These are phyloP conservation scores for Colletotrichum liriopes DNA, from an alignment of 2,329 filamentous ascomycete genomes.

Conservation along the genomic window DNA sequence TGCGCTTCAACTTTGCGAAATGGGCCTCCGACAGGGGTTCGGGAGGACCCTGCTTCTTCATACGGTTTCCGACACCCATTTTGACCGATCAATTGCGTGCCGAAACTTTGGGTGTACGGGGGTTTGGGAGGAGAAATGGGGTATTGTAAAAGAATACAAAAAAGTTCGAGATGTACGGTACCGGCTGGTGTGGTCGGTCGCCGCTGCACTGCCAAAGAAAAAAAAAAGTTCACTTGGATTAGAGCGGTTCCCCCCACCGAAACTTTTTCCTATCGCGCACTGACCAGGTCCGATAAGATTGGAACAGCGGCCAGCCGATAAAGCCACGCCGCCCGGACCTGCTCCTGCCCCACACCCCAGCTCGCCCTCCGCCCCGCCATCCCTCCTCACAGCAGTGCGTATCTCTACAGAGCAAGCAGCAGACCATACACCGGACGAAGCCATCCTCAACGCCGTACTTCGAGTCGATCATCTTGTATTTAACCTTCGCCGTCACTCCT, in stretches of 20 bases:
- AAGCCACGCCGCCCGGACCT: constrained; percentile 37
- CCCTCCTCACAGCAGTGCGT: constrained; percentile 27
- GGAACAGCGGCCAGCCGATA: constrained; percentile 1
- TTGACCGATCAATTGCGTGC: constrained; percentile 52
- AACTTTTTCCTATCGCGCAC: constrained; percentile 55
- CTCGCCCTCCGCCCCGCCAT: constrained; percentile 35
- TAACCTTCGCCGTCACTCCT: background rate
- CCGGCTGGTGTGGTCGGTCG: constrained; percentile 20
- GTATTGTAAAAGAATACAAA: constrained; percentile 26
- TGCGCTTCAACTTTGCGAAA: constrained; percentile 87
- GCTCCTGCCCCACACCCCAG: constrained; percentile 37
- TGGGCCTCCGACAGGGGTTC: constrained; percentile 85
- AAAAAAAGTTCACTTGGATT: constrained; percentile 41
- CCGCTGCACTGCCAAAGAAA: constrained; percentile 31
- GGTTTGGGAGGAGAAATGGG: constrained; percentile 27
- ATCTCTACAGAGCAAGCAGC: constrained; percentile 23
- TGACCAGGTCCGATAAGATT: constrained; percentile 35
- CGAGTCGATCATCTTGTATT: constrained; percentile 7
- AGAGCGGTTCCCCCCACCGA: constrained; percentile 52
- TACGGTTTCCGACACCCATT: constrained; percentile 93
- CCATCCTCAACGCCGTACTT: constrained; percentile 17
- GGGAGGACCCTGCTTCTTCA: constrained; percentile 95
- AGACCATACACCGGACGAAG: constrained; percentile 39
- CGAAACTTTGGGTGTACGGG: constrained; percentile 41
- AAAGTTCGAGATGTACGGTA: constrained; percentile 28